Evolutionary conservation across 2,329 filamentous ascomycete genomes (phyloP).

Genomic region (Thermomyces lanuginosus): DNA sequence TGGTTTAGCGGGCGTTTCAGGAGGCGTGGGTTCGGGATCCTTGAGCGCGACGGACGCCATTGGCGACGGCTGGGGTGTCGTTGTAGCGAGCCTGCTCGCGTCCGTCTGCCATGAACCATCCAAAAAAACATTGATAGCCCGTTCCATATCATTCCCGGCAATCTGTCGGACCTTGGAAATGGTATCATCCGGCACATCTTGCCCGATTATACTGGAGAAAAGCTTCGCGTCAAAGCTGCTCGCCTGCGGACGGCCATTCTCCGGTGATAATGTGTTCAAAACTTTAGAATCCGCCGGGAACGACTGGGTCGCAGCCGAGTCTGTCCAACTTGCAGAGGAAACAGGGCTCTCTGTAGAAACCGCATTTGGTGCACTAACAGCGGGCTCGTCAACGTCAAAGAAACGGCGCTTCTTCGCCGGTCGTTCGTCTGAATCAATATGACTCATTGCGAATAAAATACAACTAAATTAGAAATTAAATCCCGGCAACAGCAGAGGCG

Average conservation of each 20-base stretch:
- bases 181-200: conserved; percentile 29
- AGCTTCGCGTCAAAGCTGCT: conserved; percentile 38
- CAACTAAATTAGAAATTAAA: too few relatives aligned
- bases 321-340: too few relatives aligned
- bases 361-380: too few relatives aligned
- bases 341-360: too few relatives aligned
- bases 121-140: conserved; percentile 48
- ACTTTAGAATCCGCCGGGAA: too few relatives aligned
- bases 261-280: neutral
- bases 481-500: too few relatives aligned
- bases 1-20: neutral
- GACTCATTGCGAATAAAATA: too few relatives aligned
- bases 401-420: conserved; percentile 48
- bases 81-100: neutral
- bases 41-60: neutral
- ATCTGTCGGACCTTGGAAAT: conserved; percentile 33
- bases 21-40: too few relatives aligned
- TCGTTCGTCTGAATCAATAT: conserved; percentile 32
- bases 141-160: conserved; percentile 39
- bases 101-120: conserved; percentile 44
- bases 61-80: neutral
- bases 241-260: conserved; percentile 1
- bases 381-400: conserved; percentile 41
- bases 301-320: too few relatives aligned
- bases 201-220: conserved; percentile 43